Base-by-base conservation (phyloP, 2,329 filamentous ascomycete genomes). In the Dryadomyces quercus-mongolicae region DNA sequence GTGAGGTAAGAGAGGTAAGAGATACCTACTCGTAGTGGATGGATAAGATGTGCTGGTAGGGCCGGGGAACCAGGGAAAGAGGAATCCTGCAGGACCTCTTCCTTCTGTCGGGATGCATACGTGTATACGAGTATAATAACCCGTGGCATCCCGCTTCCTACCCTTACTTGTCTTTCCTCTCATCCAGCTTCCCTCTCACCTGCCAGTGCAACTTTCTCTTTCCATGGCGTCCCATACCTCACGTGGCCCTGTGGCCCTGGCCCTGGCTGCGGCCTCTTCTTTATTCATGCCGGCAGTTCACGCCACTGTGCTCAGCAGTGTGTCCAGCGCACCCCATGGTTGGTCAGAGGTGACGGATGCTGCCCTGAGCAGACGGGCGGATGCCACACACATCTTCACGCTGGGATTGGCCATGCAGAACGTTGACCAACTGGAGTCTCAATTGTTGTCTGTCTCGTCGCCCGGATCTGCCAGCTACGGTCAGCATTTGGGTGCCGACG, bases 391-490 rank as follows among this genome's bases (percentile, higher is more conserved):
- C 42, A 50, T 57, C 21, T 62, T 65, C 21, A 61, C 62, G 13
- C 60, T 66, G 34, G 61, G 59, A 3, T 60, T 66, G 45, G 53
- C 59, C 13, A 56, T 62, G 54, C 60, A 62, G 46, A 64, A 64
- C 58, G 52, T 62, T 1, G 56, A 58, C 40, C 54, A 60, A 12
- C 76, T 86, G 54, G 81, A 85, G 64, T 72, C 80, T 60, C 73
- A 68, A 10, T 72, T 84, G 20, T 71, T 82, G 57, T 75, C 81
- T 40, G 71, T 86, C 34, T 83, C 83, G 1, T 80, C 77, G 1
- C 83, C 83, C 1, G 71, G 70, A 40, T 72, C 81, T 58, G 65
- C 71, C 2, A 69, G 67, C 18, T 86, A 86, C 65, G 82, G 83
- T 38, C 68, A 74, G 59, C 78, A 84, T 61, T 66, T 85, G 65